phyloP scores from a whole-genome alignment of 2,329 filamentous ascomycete species.

The Penicillium capsulatum region DNA sequence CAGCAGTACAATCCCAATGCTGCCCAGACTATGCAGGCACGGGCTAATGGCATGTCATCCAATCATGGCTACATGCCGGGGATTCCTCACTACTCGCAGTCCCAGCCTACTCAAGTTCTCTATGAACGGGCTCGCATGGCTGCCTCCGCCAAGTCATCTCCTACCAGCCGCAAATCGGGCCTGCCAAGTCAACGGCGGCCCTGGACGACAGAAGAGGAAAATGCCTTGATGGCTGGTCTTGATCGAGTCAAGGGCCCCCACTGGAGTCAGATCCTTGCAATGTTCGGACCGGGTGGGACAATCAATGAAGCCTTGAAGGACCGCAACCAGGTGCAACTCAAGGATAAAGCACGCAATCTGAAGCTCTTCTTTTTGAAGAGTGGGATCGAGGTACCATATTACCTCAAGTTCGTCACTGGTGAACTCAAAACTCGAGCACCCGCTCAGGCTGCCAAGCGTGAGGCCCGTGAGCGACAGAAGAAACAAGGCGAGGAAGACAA shows the following conservation, averaged over 20 bases:
- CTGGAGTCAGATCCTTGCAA: slow-evolving; percentile 84
- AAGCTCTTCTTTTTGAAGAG: slow-evolving; percentile 91
- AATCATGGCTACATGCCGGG: slow-evolving; percentile 46
- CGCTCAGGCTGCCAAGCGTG: slow-evolving; percentile 51
- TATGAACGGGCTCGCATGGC: slow-evolving; percentile 56
- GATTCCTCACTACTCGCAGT: slow-evolving; percentile 46
- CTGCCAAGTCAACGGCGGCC: slow-evolving; percentile 63
- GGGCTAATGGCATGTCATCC: slow-evolving; percentile 33
- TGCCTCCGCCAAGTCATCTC: slow-evolving; percentile 53
- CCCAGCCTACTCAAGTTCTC: slow-evolving; percentile 52
- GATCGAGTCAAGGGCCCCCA: slow-evolving; percentile 87
- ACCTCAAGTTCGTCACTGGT: slow-evolving; percentile 80
- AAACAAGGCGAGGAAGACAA: slow-evolving; percentile 46
- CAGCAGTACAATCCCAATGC: slow-evolving; percentile 41
- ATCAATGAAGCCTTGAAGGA: slow-evolving; percentile 81
- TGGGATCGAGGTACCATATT: slow-evolving; percentile 84
- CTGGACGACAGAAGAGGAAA: slow-evolving; percentile 86
- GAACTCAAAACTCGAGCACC: slow-evolving; percentile 83
- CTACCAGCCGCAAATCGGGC: slow-evolving; percentile 50
- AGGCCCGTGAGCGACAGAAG: slow-evolving; percentile 46
- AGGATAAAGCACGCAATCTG: slow-evolving; percentile 85
- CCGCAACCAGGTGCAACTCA: slow-evolving; percentile 84
- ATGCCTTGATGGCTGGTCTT: slow-evolving; percentile 80
- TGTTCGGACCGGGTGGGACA: slow-evolving; percentile 76
- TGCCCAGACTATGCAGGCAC: slow-evolving; percentile 26